These are phyloP conservation scores for Solanum chacoense DNA, from an alignment of 305 asterid species.

Conservation along the genomic window DNA sequence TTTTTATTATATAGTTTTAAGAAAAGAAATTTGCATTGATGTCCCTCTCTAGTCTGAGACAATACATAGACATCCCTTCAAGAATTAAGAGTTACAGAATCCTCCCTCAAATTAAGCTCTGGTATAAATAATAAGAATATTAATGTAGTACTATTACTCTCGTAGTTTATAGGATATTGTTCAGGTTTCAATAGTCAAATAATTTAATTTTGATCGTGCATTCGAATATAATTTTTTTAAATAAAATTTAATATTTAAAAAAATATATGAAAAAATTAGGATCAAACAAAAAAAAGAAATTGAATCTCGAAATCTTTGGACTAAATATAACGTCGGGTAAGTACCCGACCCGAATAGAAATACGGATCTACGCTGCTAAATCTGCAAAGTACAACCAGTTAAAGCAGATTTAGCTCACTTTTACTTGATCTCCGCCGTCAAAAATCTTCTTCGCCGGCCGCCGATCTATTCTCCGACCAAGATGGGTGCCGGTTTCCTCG, in stretches of 20 bases:
- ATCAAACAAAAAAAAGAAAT: too few species aligned
- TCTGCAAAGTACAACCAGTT: background rate
- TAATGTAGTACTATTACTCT: background rate
- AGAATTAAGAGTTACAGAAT: background rate
- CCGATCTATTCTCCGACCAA: conserved; percentile 8
- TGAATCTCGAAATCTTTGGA: background rate
- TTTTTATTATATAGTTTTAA: background rate
- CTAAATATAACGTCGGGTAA: background rate
- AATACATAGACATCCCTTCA: background rate
- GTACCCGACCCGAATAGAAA: background rate
- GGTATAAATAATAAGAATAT: background rate
- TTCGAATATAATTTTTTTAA: too few species aligned
- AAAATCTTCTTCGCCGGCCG: background rate
- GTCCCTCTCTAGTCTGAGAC: background rate
- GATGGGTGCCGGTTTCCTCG: conserved; percentile 53
- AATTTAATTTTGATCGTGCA: too few species aligned
- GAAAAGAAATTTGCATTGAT: background rate
- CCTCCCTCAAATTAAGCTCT: background rate
- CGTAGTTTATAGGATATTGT: too few species aligned
- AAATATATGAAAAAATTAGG: too few species aligned
- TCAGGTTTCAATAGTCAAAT: fast-evolving
- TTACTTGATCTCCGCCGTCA: conserved; percentile 3
- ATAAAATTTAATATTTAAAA: too few species aligned
- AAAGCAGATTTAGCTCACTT: background rate
- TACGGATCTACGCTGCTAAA: background rate